Base-by-base conservation (phyloP, 2,329 filamentous ascomycete genomes). In the Ophiostoma ulmi region DNA sequence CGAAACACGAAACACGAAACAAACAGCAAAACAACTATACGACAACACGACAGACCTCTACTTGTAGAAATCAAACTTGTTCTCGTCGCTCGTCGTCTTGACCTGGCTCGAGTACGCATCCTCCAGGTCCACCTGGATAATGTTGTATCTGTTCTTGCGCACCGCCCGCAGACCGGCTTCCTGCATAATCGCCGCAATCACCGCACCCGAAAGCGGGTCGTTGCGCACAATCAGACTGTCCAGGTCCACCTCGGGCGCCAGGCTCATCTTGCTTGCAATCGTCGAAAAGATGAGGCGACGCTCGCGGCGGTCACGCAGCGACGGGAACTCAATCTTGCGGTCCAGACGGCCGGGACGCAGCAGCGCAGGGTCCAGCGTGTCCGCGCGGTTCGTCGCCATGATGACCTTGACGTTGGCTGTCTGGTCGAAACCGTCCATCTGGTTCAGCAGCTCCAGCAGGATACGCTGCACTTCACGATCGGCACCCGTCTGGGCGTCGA, bases 401-500 rank as follows among this genome's bases (percentile, higher is more conserved):
- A 99, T 99, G 79, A 99, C 95, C 85, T 99, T 99, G 82, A 99
- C 95, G 81, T 99, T 99, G 80, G 93, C 92, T 0, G 93, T 97
- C 82, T 99, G 95, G 80, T 99, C 95, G 84, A 99, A 99, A 75
- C 95, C 95, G 80, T 99, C 95, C 95, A 99, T 99, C 83, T 99
- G 95, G 83, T 99, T 99, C 74, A 99, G 90, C 75, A 99, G 84
- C 81, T 99, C 95, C 72, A 99, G 90, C 72, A 99, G 85, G 78
- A 99, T 99, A 86, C 95, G 94, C 84, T 99, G 95, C 20, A 99
- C 95, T 82, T 99, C 95, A 83, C 95, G 89, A 79, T 99, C 95
- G 75, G 95, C 95, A 80, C 95, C 95, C 4, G 95, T 99, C 82
- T 99, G 95, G 35, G 95, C 95, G 79, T 99, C 95, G 82, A 99